phyloP scores from a whole-genome alignment of 306 rosid genomes.

The Ammopiptanthus mongolicus region DNA sequence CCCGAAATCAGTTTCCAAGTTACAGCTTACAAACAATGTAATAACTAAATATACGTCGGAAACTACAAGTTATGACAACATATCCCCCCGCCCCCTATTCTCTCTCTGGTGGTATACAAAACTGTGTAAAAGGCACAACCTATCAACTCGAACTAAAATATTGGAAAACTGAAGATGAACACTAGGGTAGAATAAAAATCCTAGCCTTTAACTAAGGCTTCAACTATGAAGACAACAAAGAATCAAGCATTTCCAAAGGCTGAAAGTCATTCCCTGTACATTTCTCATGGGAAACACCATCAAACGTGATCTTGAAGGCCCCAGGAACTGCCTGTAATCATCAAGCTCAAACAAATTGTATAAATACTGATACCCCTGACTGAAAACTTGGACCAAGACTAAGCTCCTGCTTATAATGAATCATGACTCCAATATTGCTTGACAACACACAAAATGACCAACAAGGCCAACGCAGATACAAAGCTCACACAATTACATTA shows the following conservation, averaged over 20 bases:
- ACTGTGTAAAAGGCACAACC: constrained; percentile 45
- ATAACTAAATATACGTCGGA: background rate
- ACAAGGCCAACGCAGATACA: constrained; percentile 39
- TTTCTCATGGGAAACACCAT: constrained; percentile 35
- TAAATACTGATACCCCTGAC: constrained; percentile 24
- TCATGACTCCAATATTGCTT: constrained; percentile 28
- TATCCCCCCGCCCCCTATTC: background rate
- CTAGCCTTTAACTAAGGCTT: constrained; percentile 37
- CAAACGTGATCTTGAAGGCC: constrained; percentile 30
- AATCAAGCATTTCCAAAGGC: constrained; percentile 48
- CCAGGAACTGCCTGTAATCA: constrained; percentile 32
- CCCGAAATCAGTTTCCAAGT: constrained; percentile 12
- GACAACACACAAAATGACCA: constrained; percentile 40
- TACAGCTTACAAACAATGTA: constrained; percentile 34
- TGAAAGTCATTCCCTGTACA: constrained; percentile 75
- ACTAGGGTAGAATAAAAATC: constrained; percentile 33
- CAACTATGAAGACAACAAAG: constrained; percentile 46
- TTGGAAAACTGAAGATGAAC: constrained; percentile 34
- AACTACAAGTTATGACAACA: constrained; percentile 17
- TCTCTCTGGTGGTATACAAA: constrained; percentile 49
- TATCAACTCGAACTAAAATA: constrained; percentile 33
- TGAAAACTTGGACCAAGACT: constrained; percentile 33
- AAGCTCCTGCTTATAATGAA: constrained; percentile 31
- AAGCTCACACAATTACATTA: constrained; percentile 37
- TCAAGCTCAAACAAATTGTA: constrained; percentile 49